A percentile compares a stretch with the other conserved stretches of the same genome.
These are phyloP conservation scores for Euphorbia lathyris DNA, from an alignment of 345 rosid species.

Conservation along the genomic window DNA sequence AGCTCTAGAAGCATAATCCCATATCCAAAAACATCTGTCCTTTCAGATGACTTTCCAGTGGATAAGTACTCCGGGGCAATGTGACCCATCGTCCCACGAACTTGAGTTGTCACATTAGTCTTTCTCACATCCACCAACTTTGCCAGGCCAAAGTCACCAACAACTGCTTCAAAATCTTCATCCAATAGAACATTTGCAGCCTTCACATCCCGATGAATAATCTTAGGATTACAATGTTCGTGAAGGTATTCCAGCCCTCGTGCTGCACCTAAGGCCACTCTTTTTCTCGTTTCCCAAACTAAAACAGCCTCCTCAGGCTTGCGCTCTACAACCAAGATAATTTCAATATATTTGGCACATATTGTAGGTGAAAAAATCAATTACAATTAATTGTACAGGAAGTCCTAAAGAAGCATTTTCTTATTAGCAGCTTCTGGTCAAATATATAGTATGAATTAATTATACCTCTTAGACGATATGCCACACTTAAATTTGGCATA, in stretches of 20 bases:
- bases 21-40: slow-evolving; percentile 96
- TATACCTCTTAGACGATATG: slow-evolving; percentile 83
- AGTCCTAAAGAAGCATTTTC: background rate
- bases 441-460: background rate
- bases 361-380: too few relatives aligned
- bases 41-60: slow-evolving; percentile 91
- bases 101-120: slow-evolving; percentile 92
- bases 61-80: slow-evolving; percentile 97
- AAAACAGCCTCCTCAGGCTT: slow-evolving; percentile 78
- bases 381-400: background rate
- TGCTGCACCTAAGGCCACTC: slow-evolving; percentile 85
- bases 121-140: slow-evolving; percentile 87
- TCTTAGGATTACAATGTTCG: slow-evolving; percentile 95
- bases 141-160: slow-evolving; percentile 96
- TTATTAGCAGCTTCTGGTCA: background rate
- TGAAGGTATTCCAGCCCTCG: slow-evolving; percentile 97
- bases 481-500: slow-evolving; percentile 93
- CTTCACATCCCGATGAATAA: slow-evolving; percentile 94
- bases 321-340: slow-evolving; percentile 50
- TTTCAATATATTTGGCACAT: too few relatives aligned
- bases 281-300: slow-evolving; percentile 78
- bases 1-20: slow-evolving; percentile 96
- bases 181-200: slow-evolving; percentile 95
- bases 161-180: slow-evolving; percentile 94
- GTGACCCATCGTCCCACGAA: slow-evolving; percentile 99